These are phyloP conservation scores for Exophiala viscosa DNA, from an alignment of 2,329 filamentous ascomycete genomes.

Conservation along the genomic window DNA sequence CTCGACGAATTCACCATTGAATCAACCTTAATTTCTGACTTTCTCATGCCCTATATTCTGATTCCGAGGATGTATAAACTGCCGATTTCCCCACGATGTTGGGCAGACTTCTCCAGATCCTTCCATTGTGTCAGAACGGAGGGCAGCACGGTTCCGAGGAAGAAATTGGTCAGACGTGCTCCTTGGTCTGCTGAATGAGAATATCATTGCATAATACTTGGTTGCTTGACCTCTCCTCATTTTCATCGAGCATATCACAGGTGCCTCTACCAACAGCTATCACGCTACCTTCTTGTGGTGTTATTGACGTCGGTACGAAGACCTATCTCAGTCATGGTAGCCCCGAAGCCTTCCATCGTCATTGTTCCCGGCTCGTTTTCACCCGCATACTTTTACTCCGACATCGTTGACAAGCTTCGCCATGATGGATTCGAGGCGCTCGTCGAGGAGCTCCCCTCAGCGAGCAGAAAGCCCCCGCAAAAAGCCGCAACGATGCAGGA, in stretches of 20 bases:
- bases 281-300: not conserved
- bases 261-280: too few species aligned
- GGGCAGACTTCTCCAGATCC: too few species aligned
- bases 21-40: not conserved
- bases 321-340: not conserved
- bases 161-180: too few species aligned
- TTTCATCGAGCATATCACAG: too few species aligned
- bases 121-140: too few species aligned
- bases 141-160: not conserved
- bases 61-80: too few species aligned
- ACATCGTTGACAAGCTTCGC: conserved; percentile 31
- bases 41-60: not conserved
- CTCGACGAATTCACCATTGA: too few species aligned
- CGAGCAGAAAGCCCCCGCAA: conserved; percentile 16
- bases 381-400: conserved; percentile 9
- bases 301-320: too few species aligned
- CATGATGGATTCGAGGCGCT: conserved; percentile 32
- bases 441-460: conserved; percentile 31
- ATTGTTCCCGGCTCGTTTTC: conserved; percentile 35
- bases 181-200: too few species aligned
- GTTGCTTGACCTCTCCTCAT: not conserved
- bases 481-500: conserved; percentile 31
- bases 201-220: too few species aligned
- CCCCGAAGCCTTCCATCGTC: conserved; percentile 34
- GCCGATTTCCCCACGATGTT: not conserved